Conservation (phyloP, 306 rosid genomes). For the Cicer bijugum region DNA sequence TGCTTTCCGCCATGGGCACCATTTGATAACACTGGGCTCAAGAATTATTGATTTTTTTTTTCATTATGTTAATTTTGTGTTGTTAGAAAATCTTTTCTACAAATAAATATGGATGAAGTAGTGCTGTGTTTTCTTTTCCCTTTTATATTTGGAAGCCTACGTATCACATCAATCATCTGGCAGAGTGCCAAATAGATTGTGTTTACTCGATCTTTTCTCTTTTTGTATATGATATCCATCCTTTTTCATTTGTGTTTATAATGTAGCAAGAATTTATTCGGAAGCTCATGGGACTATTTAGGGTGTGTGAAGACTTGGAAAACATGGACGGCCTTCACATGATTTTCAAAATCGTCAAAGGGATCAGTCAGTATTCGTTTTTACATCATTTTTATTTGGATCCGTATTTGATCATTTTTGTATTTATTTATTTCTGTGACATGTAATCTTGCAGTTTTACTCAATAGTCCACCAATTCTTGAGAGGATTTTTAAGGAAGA, state of each 20-base stretch:
- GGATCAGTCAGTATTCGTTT: conserved; percentile 76
- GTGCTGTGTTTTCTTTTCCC: conserved; percentile 14
- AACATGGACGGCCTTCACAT: conserved; percentile 86
- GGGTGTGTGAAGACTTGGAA: conserved; percentile 77
- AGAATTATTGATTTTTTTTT: conserved; percentile 1
- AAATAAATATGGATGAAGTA: conserved; percentile 11
- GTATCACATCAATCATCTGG: conserved; percentile 34
- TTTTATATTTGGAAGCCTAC: conserved; percentile 10
- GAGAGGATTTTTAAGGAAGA: conserved; percentile 90
- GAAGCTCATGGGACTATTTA: conserved; percentile 80
- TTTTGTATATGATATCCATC: neutral
- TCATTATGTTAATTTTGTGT: neutral
- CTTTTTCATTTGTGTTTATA: conserved; percentile 27
- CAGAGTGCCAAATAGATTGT: neutral
- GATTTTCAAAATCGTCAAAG: conserved; percentile 89
- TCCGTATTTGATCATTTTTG: conserved; percentile 17
- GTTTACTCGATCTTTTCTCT: neutral
- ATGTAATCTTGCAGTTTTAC: conserved; percentile 68
- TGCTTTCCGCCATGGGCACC: too few species aligned
- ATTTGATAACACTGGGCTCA: too few species aligned
- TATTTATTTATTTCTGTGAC: conserved; percentile 34
- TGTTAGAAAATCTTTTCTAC: conserved; percentile 2
- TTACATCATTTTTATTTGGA: conserved; percentile 25
- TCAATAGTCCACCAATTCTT: conserved; percentile 77
- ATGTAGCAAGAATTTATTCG: conserved; percentile 83